phyloP scores from a whole-genome alignment of 2,329 filamentous ascomycete species.

The Bipolaris victoriae region DNA sequence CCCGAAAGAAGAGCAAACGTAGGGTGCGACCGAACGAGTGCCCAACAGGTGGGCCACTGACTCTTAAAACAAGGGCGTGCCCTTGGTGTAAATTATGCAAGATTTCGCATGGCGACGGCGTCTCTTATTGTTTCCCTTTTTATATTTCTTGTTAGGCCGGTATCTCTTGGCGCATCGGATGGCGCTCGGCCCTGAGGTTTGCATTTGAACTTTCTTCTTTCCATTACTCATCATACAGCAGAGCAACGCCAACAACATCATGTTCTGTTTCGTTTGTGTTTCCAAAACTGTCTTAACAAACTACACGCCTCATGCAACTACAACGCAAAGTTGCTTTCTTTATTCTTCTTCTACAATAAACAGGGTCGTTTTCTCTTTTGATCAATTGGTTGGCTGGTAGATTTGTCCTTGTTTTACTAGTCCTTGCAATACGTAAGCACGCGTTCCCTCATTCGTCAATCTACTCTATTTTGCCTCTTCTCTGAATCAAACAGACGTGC shows the following conservation, averaged over 20 bases:
- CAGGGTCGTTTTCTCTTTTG: neutral
- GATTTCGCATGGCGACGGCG: slow-evolving; percentile 16
- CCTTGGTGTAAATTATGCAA: slow-evolving; percentile 12
- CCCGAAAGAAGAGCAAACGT: slow-evolving; percentile 27
- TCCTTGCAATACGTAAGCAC: neutral
- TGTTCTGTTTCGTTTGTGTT: neutral
- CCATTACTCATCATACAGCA: neutral
- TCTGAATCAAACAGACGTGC: neutral
- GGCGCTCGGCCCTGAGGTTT: neutral
- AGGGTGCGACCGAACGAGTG: neutral
- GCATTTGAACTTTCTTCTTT: neutral
- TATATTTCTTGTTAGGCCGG: slow-evolving; percentile 2
- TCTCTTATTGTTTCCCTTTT: slow-evolving; percentile 7
- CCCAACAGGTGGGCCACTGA: neutral
- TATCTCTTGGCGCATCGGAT: slow-evolving; percentile 2
- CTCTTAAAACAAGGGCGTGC: neutral
- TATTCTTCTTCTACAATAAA: neutral
- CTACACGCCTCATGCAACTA: neutral
- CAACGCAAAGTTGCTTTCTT: neutral
- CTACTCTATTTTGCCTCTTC: neutral
- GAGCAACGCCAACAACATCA: neutral
- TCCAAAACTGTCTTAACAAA: neutral
- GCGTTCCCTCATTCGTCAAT: neutral
- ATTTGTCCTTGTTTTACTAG: neutral
- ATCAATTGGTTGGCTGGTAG: neutral